These are phyloP conservation scores for Suillus occidentalis DNA, from an alignment of 768 basidiomycete species.

Conservation along the genomic window DNA sequence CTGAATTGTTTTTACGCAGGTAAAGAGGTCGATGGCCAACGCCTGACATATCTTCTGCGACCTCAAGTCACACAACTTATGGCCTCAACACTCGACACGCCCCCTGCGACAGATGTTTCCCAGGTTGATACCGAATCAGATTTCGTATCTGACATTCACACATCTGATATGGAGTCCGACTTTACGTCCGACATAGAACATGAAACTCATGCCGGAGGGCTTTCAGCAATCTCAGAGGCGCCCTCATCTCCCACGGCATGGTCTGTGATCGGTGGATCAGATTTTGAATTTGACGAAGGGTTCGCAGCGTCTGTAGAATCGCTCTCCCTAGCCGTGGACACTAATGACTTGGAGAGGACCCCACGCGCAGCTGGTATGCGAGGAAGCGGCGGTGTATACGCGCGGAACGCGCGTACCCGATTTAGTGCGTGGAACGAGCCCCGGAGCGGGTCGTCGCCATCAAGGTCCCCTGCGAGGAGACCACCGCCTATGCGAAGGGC, in stretches of 20 bases:
- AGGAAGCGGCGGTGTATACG: slow-evolving; percentile 16
- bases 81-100: slow-evolving; percentile 55
- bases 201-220: slow-evolving; percentile 14
- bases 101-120: slow-evolving; percentile 69
- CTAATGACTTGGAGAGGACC: slow-evolving; percentile 13
- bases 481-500: slow-evolving; percentile 20
- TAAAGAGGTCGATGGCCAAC: slow-evolving; percentile 48
- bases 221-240: slow-evolving; percentile 29
- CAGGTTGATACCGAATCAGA: slow-evolving; percentile 52
- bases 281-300: slow-evolving; percentile 30
- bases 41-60: slow-evolving; percentile 78
- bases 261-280: slow-evolving; percentile 37
- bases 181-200: slow-evolving; percentile 28
- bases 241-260: slow-evolving; percentile 35
- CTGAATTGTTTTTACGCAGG: slow-evolving; percentile 29
- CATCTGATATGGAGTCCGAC: slow-evolving; percentile 44
- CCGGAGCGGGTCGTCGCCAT: slow-evolving; percentile 53
- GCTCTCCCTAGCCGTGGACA: slow-evolving; percentile 32
- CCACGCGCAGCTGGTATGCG: background rate
- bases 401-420: slow-evolving; percentile 27
- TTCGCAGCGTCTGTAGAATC: slow-evolving; percentile 37
- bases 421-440: slow-evolving; percentile 31
- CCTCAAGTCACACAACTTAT: slow-evolving; percentile 68
- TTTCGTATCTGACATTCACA: slow-evolving; percentile 50
- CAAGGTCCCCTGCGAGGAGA: slow-evolving; percentile 51